These are phyloP conservation scores for Colletotrichum higginsianum DNA, from an alignment of 2,329 filamentous ascomycete genomes.

Conservation along the genomic window DNA sequence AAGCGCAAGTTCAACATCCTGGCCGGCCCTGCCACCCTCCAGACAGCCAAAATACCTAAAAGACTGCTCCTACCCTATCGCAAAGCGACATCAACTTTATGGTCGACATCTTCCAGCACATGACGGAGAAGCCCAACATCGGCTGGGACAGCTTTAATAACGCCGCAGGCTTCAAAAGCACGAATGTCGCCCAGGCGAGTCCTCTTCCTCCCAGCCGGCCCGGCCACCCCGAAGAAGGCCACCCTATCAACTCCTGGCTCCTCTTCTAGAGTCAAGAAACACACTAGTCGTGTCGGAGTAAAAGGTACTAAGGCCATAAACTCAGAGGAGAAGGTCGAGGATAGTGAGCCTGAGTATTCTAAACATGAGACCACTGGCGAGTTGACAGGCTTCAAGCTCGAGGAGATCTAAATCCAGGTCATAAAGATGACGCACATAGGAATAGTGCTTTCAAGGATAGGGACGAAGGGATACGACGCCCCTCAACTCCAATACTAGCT, in stretches of 20 bases:
- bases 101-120: no score
- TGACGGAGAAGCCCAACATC: no score
- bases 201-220: no score
- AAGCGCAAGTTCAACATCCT: slow-evolving; percentile 26
- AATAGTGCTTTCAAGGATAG: no score
- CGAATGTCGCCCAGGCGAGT: no score
- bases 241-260: background rate
- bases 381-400: background rate
- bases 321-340: slow-evolving; percentile 43
- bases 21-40: slow-evolving; percentile 32
- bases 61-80: no score
- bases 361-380: slow-evolving; percentile 34
- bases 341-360: slow-evolving; percentile 14
- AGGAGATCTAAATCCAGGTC: background rate
- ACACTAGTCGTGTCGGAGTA: slow-evolving; percentile 38
- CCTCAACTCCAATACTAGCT: background rate
- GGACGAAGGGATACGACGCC: no score
- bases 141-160: no score
- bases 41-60: no score
- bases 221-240: slow-evolving; percentile 24
- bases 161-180: no score
- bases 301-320: slow-evolving; percentile 45
- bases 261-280: slow-evolving; percentile 41
- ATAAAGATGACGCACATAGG: no score
- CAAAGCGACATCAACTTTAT: no score